phyloP scores from a whole-genome alignment of 2,329 filamentous ascomycete genomes.

The Achaetomium macrosporum region DNA sequence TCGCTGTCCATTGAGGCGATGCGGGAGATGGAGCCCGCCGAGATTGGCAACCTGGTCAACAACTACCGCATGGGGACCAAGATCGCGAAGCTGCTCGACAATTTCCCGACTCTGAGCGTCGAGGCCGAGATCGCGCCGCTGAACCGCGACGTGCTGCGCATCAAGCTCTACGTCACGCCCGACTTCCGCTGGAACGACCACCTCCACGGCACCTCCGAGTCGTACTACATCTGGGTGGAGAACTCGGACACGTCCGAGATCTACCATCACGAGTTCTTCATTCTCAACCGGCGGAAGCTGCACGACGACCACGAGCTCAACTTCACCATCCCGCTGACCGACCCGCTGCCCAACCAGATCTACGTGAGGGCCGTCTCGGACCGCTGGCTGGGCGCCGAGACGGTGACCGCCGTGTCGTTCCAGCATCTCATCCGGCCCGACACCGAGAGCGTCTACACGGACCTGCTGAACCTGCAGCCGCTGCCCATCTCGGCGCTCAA shows the following conservation, averaged over 20 bases:
- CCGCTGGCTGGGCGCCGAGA: conserved; percentile 93
- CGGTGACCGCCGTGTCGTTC: conserved; percentile 90
- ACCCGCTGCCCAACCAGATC: conserved; percentile 90
- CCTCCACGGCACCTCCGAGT: conserved; percentile 88
- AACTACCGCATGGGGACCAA: conserved; percentile 82
- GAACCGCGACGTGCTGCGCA: conserved; percentile 89
- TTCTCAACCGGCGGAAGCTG: conserved; percentile 81
- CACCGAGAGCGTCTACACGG: conserved; percentile 95
- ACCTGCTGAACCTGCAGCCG: conserved; percentile 85
- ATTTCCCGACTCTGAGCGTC: conserved; percentile 85
- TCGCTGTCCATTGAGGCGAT: conserved; percentile 71
- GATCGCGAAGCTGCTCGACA: conserved; percentile 74
- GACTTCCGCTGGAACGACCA: conserved; percentile 95
- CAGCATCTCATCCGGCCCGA: conserved; percentile 96
- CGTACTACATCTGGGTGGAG: conserved; percentile 98
- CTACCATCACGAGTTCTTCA: conserved; percentile 96
- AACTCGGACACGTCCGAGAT: conserved; percentile 97
- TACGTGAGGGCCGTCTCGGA: conserved; percentile 94
- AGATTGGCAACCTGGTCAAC: conserved; percentile 86
- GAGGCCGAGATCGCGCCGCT: conserved; percentile 93
- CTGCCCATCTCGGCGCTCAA: conserved; percentile 81
- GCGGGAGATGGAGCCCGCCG: conserved; percentile 86
- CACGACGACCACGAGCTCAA: conserved; percentile 96
- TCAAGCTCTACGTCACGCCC: conserved; percentile 77
- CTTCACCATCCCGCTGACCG: conserved; percentile 92